Percentiles rank a stretch among this genome's conserved stretches.
These are phyloP conservation scores for Dalbergia oliveri DNA, from an alignment of 306 rosid species.

Conservation along the genomic window DNA sequence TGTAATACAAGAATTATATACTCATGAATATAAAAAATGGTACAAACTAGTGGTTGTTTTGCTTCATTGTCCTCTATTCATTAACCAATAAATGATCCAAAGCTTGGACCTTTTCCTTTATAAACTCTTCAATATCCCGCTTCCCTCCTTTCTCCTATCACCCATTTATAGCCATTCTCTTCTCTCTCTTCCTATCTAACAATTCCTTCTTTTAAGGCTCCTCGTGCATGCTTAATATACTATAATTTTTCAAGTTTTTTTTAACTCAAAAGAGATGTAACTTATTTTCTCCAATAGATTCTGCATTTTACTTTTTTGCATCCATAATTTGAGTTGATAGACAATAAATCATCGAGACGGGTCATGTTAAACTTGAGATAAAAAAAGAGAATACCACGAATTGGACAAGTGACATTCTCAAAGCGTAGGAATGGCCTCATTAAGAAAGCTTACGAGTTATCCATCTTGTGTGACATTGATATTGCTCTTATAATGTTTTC, in stretches of 20 bases:
- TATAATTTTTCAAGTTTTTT: background rate
- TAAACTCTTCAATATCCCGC: constrained; percentile 57
- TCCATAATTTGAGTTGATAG: background rate
- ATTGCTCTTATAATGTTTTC: constrained; percentile 88
- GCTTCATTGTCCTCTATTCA: background rate
- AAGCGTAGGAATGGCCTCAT: constrained; percentile 91
- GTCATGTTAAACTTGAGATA: constrained; percentile 87
- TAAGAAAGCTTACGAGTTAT: constrained; percentile 82
- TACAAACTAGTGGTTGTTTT: constrained; percentile 9
- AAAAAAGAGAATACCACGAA: constrained; percentile 79
- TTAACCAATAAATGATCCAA: constrained; percentile 30
- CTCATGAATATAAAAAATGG: background rate
- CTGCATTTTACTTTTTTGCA: constrained; percentile 37
- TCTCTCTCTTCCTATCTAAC: constrained; percentile 52
- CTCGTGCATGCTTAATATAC: constrained; percentile 39
- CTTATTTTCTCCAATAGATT: constrained; percentile 50
- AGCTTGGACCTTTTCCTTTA: constrained; percentile 55
- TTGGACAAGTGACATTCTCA: constrained; percentile 87
- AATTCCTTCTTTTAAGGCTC: constrained; percentile 61
- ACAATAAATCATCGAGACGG: constrained; percentile 54
- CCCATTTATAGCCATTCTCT: constrained; percentile 65
- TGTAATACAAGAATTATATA: no score
- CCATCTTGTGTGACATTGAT: constrained; percentile 83
- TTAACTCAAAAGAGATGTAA: constrained; percentile 34
- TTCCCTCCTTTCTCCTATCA: constrained; percentile 61